Conservation (phyloP, 2,329 filamentous ascomycete genomes). For the Fusarium poae region DNA sequence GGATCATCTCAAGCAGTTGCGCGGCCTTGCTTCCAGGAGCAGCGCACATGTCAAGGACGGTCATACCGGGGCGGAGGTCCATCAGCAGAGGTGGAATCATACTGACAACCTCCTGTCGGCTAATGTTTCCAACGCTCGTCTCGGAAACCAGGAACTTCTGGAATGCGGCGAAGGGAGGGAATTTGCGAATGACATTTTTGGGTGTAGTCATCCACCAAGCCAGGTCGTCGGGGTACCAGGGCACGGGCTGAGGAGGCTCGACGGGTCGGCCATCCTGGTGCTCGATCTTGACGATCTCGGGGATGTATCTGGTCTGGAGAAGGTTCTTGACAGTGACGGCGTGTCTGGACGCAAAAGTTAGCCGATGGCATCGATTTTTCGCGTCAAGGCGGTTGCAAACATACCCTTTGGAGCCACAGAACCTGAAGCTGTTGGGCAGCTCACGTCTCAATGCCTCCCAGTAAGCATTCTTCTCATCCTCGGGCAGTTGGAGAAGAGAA, state of each 20-base stretch:
- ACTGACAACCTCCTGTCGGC: conserved; percentile 95
- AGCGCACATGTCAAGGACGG: conserved; percentile 94
- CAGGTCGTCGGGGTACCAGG: conserved; percentile 94
- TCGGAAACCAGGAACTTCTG: conserved; percentile 98
- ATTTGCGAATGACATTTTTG: conserved; percentile 94
- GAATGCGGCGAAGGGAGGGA: conserved; percentile 93
- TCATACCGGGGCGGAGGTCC: conserved; percentile 91
- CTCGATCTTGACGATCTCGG: conserved; percentile 86
- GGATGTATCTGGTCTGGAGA: conserved; percentile 89
- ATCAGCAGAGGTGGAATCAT: conserved; percentile 98
- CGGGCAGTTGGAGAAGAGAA: conserved; percentile 77
- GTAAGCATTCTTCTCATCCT: conserved; percentile 83
- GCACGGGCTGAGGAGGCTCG: conserved; percentile 82
- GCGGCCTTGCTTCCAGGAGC: conserved; percentile 97
- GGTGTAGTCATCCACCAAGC: conserved; percentile 99
- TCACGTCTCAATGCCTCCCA: conserved; percentile 87
- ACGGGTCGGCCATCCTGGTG: conserved; percentile 85
- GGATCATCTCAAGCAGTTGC: conserved; percentile 94
- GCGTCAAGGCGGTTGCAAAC: conserved; percentile 32
- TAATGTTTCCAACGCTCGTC: conserved; percentile 97
- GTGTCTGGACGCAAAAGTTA: conserved; percentile 68
- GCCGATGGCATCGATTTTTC: conserved; percentile 27
- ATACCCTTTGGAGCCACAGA: conserved; percentile 93
- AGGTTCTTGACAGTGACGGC: conserved; percentile 92
- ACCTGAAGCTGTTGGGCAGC: conserved; percentile 96